Conservation (phyloP, 371 early-diverging fungal species). For the Mucor indicus region DNA sequence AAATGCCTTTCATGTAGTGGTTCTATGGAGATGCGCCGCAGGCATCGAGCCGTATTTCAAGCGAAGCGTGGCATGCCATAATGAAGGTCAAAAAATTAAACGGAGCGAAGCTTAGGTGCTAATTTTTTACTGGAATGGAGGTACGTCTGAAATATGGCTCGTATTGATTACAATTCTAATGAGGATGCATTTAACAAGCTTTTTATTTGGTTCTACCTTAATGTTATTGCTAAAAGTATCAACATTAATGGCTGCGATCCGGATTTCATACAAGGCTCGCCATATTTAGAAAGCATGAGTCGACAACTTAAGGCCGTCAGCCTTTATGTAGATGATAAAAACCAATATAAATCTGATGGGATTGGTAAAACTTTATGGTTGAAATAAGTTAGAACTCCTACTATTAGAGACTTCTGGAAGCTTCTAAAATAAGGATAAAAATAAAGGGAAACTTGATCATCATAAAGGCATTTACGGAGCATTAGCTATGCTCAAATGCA, state of each 20-base stretch:
- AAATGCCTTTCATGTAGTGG: too few relatives aligned
- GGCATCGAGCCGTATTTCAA: too few relatives aligned
- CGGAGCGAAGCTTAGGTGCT: too few relatives aligned
- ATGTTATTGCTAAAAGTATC: conserved; percentile 1
- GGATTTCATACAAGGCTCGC: conserved; percentile 1
- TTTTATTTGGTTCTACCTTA: conserved; percentile 3
- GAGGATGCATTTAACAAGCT: conserved; percentile 7
- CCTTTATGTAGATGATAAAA: neutral
- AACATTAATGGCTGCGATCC: neutral
- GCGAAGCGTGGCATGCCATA: too few relatives aligned
- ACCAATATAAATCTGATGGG: conserved; percentile 4
- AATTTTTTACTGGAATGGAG: too few relatives aligned
- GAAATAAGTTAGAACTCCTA: conserved; percentile 6
- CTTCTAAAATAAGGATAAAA: neutral
- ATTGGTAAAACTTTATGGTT: conserved; percentile 2
- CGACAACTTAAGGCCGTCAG: neutral
- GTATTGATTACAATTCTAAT: neutral
- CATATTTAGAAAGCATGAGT: conserved; percentile 1
- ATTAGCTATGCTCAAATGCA: conserved; percentile 7
- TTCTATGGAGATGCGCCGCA: too few relatives aligned
- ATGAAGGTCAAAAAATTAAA: too few relatives aligned
- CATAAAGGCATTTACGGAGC: conserved; percentile 9
- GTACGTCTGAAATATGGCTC: too few relatives aligned
- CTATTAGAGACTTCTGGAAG: conserved; percentile 1
- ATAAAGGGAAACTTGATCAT: conserved; percentile 1